Conservation (phyloP, 1,284 basidiomycete genomes). For the Heterobasidion irregulare region DNA sequence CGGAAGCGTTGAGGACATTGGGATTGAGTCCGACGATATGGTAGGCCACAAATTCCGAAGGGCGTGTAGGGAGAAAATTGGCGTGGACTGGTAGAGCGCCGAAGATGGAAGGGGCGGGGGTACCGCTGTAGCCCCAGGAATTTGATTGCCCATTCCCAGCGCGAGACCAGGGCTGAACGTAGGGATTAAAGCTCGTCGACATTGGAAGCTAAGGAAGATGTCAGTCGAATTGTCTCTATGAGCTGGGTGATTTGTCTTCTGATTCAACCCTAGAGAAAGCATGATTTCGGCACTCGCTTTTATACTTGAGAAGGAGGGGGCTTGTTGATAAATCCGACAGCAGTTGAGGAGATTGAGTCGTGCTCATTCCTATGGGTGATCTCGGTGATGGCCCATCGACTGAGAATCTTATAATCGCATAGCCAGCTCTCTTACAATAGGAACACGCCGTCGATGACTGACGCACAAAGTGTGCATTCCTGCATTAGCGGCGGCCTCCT, state of each 20-base stretch:
- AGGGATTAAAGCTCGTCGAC: slow-evolving; percentile 13
- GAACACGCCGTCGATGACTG: neutral
- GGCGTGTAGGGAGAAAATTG: neutral
- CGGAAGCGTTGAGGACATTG: slow-evolving; percentile 12
- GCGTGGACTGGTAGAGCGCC: slow-evolving; percentile 7
- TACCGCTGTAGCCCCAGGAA: neutral
- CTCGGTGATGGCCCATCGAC: neutral
- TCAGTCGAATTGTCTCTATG: neutral
- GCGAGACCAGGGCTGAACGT: slow-evolving; percentile 11
- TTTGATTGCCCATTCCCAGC: neutral
- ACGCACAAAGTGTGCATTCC: too few species aligned
- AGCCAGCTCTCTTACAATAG: neutral
- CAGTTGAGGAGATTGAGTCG: neutral
- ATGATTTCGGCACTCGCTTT: neutral
- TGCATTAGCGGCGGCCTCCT: neutral
- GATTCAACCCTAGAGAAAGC: neutral
- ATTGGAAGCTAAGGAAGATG: neutral
- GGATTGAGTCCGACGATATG: neutral
- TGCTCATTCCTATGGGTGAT: neutral
- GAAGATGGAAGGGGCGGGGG: slow-evolving; percentile 10
- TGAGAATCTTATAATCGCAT: neutral
- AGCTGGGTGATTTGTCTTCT: neutral
- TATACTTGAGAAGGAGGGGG: neutral
- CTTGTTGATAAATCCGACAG: neutral
- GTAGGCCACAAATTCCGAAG: neutral